Base-by-base conservation (phyloP, 192 early-diverging fungal species). In the Chytriomyces hyalinus region DNA sequence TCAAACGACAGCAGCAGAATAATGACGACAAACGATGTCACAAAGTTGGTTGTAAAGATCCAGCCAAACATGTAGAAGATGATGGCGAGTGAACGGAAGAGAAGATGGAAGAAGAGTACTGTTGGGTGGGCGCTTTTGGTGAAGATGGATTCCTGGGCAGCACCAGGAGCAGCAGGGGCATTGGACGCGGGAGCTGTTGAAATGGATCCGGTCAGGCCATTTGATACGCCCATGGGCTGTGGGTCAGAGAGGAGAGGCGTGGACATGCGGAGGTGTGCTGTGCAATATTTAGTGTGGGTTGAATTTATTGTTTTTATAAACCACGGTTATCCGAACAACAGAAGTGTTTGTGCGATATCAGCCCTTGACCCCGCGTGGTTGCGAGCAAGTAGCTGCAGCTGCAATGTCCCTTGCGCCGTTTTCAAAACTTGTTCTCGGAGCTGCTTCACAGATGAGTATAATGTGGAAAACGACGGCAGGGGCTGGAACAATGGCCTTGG, bases 1-100 rank as follows among this genome's bases (percentile, higher is more conserved):
- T 99, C 97, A 84, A 98, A 96, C 6, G 95, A 91, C 46, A 99
- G 90, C 36, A 95, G 86, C 48, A 99, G 87, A 13, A 97, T 92
- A 61, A 93, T 94, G 47, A 98, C 77, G 13, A 99, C 94, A 82
- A 99, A 98, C 5, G 93, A 87, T 24, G 98, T 82, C 26, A 97
- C 91, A 84, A 96, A 97, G 84, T 91, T 94, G 78, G 87, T 81
- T 10, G 92, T 93, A 75, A 97, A 91, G 73, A 95, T 82, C 68
- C 89, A 92, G 36, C 92, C 93, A 60, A 98, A 86, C 51, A 98
- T 80, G 84, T 98, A 99, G 44, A 92, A 90, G 36, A 91, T 64
- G 49, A 99, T 84, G 4, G 98, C 97, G 15, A 80, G 82, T n/a
- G 85, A 63, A 43, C 94, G 91, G 86, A 99, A 99, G 6, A 92